Evolutionary conservation across 1,284 basidiomycete species (phyloP).

Genomic region (Melanopsichium pennsylvanicum): DNA sequence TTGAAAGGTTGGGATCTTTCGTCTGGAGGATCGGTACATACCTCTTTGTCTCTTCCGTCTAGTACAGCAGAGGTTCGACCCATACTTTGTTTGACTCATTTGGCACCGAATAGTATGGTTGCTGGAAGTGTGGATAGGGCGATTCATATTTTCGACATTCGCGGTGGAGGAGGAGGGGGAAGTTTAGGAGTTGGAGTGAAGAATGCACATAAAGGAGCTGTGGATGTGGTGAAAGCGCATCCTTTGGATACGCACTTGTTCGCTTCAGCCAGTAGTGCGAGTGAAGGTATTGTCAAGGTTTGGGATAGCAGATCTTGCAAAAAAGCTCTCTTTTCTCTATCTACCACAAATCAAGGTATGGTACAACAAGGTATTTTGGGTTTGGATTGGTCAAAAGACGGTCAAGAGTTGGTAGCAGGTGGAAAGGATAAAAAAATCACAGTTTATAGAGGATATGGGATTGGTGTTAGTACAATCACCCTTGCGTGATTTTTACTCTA

Average conservation of each 20-base stretch:
- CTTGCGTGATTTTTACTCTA: too few species aligned
- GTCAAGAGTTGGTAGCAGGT: slow-evolving; percentile 57
- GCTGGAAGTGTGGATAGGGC: slow-evolving; percentile 57
- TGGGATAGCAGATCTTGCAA: slow-evolving; percentile 58
- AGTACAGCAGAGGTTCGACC: slow-evolving; percentile 15
- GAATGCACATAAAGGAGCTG: slow-evolving; percentile 52
- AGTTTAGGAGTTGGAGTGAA: slow-evolving; percentile 21
- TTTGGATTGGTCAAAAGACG: slow-evolving; percentile 55
- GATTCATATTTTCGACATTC: slow-evolving; percentile 58
- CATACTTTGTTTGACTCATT: slow-evolving; percentile 48
- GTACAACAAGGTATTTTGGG: slow-evolving; percentile 44
- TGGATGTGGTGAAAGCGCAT: slow-evolving; percentile 42
- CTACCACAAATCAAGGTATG: not conserved
- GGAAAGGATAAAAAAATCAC: slow-evolving; percentile 58
- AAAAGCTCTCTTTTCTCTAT: slow-evolving; percentile 59
- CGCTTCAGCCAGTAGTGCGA: slow-evolving; percentile 36
- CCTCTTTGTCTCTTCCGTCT: slow-evolving; percentile 16
- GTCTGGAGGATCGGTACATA: slow-evolving; percentile 26
- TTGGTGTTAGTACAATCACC: slow-evolving; percentile 24
- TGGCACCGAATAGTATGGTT: slow-evolving; percentile 29
- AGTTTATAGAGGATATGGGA: slow-evolving; percentile 41
- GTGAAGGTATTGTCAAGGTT: slow-evolving; percentile 53
- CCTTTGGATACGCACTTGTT: slow-evolving; percentile 51
- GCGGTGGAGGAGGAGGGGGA: not conserved
- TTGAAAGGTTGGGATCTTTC: slow-evolving; percentile 59